Evolutionary conservation across 805 yeast species (phyloP).

Genomic region (Zygoascus ofunaensis): DNA sequence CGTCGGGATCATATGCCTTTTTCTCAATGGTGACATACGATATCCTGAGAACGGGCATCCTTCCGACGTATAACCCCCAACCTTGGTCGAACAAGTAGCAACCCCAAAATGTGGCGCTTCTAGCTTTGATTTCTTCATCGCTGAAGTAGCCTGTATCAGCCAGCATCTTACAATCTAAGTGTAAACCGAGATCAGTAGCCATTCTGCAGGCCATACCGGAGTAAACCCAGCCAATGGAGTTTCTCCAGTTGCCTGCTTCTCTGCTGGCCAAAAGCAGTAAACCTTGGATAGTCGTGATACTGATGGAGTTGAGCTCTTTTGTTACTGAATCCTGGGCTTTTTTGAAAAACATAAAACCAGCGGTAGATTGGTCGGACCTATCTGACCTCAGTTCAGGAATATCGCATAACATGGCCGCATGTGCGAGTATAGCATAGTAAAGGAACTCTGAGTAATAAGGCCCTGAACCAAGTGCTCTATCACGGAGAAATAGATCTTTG

Average conservation of each 20-base stretch:
- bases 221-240: slow-evolving; percentile 18
- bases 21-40: slow-evolving; percentile 11
- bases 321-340: slow-evolving; percentile 13
- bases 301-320: slow-evolving; percentile 10
- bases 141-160: slow-evolving; percentile 11
- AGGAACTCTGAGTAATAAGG: slow-evolving; percentile 15
- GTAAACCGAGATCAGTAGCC: slow-evolving; percentile 18
- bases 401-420: slow-evolving; percentile 14
- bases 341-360: slow-evolving; percentile 15
- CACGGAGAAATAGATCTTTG: slow-evolving; percentile 14
- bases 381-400: slow-evolving; percentile 11
- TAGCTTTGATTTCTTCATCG: slow-evolving; percentile 11
- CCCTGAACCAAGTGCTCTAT: slow-evolving; percentile 9
- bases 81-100: slow-evolving; percentile 17
- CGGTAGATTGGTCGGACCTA: too few species aligned
- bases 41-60: slow-evolving; percentile 14
- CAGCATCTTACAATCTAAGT: slow-evolving; percentile 13
- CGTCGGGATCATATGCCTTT: slow-evolving; percentile 9
- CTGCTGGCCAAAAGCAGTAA: slow-evolving; percentile 13
- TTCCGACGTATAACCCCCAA: slow-evolving; percentile 16
- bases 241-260: slow-evolving; percentile 16
- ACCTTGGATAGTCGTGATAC: slow-evolving; percentile 16
- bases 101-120: slow-evolving; percentile 18
- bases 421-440: slow-evolving; percentile 15
- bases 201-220: slow-evolving; percentile 19